These are phyloP conservation scores for Lachnum nothofagi DNA, from an alignment of 2,329 filamentous ascomycete genomes.

Conservation along the genomic window DNA sequence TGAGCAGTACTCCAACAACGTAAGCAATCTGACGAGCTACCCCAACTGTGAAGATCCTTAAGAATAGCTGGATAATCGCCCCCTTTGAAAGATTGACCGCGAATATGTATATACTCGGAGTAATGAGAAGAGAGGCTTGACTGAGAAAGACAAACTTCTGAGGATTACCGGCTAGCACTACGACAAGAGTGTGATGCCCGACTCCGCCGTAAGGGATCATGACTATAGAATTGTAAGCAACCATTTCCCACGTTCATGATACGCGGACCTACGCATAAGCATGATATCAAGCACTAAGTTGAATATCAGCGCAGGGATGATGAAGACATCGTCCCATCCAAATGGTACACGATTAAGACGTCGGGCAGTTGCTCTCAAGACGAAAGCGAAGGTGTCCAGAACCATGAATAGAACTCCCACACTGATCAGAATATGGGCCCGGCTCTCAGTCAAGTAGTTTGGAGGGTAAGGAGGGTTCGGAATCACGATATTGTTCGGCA, in stretches of 20 bases:
- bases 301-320: conserved; percentile 1
- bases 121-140: neutral
- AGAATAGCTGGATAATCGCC: conserved; percentile 1
- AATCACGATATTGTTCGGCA: neutral
- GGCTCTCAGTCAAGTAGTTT: conserved; percentile 1
- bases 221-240: neutral
- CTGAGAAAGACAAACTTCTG: neutral
- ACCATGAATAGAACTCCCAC: neutral
- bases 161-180: neutral
- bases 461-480: neutral
- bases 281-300: neutral
- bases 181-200: conserved; percentile 1
- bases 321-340: conserved; percentile 4
- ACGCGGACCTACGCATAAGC: neutral
- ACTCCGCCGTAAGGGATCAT: conserved; percentile 2
- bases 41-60: neutral
- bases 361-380: neutral
- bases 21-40: neutral
- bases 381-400: neutral
- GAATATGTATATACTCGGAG: neutral
- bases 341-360: conserved; percentile 1
- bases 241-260: neutral
- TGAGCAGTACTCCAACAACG: neutral
- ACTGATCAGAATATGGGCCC: conserved; percentile 1
- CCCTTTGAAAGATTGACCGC: conserved; percentile 3